Evolutionary conservation across 768 basidiomycete genomes (phyloP), one percentile per base, ranked within the genome.

Genomic region (Rhizopogon vulgaris): DNA sequence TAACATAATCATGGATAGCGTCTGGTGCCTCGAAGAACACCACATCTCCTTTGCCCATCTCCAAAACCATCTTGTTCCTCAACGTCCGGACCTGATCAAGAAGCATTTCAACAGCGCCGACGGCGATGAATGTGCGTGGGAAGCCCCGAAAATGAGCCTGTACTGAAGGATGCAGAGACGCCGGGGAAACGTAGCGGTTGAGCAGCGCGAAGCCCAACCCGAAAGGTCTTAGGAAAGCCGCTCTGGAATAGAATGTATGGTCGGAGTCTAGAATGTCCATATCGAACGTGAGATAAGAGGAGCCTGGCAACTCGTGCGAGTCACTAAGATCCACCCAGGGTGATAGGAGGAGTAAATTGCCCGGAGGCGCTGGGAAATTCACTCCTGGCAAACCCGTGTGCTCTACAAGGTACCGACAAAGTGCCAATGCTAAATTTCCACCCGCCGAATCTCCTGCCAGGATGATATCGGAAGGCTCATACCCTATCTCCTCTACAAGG

Each of bases 381-480:
- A 15, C 6, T 18, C 10, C 12, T 3, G 77, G 78, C n/a, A 80
- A 55, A 4, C 64, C 62, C 28, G 68, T 67, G 63, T 82, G 66
- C 53, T 82, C 78, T 15, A 78, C 68, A 24, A 89, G 75, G 56
- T 84, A 84, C 4, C 82, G 80, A 8, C 72, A 76, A 39, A 87
- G 72, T 0, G 83, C 81, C 32, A 81, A 73, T 1, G 81, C 80
- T 24, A 90, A 78, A 64, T 90, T 86, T 4, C 76, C 90, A 3
- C 90, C 89, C 0, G 89, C 87, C 1, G 85, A 90, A 62, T 92
- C 88, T 3, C 89, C 90, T n/a, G 72, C 73, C 18, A 90, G 47
- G 50, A 87, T 73, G 60, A 92, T 83, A 58, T 87, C 69, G 15
- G 70, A 63, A 0, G 87, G 78, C 2, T 71, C 56, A 62, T 87